Base-by-base conservation (phyloP, 805 yeast species). In the Spathaspora girioi region DNA sequence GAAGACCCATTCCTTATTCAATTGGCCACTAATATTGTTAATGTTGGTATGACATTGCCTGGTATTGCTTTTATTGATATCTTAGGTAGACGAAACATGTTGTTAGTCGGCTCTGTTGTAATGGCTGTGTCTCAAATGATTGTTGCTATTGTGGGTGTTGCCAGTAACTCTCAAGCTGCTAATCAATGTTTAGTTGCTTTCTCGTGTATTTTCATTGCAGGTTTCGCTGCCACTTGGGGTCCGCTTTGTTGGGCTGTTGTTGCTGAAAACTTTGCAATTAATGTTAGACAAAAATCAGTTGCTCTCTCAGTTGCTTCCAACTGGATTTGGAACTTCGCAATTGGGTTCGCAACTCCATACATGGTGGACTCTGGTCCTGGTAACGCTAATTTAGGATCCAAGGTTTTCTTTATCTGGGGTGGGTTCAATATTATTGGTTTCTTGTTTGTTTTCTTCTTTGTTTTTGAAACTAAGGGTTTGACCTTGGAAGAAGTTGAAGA, bases 81-180 rank as follows among this genome's bases (percentile, higher is more conserved):
- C n/a, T 52, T 81, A 59, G 96, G 96, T 58, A 82, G 93, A 67
- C 79, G 90, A 67, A 69, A 78, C 48, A 66, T 83, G 44, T 71
- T 86, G 69, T 63, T 86, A 53, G 66, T 67, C 52, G 93, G 92
- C 54, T 82, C 89, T 29, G 67, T 76, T 31, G 81, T 83, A 53
- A 85, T 84, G 88, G 72, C 79, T 57, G 64, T 74, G 38, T 83
- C 84, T 59, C 84, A 76, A 65, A 69, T 75, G 56, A 65, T 78
- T 51, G 77, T 77, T 50, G 81, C 76, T 35, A 63, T 69, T 54
- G 70, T 70, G 32, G 76, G 76, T 51, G 69, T 75, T 47, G 73
- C 77, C 47, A 65, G 75, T 48, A 52, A 64, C 41, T 57, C 71
- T 38, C 56, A 56, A 26, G 56, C 70, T 15, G 69, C 72, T 40